A percentile compares a stretch with the other conserved stretches of the same genome.
Evolutionary conservation across 2,329 filamentous ascomycete species (phyloP).

Genomic region (Colletotrichum sp.): DNA sequence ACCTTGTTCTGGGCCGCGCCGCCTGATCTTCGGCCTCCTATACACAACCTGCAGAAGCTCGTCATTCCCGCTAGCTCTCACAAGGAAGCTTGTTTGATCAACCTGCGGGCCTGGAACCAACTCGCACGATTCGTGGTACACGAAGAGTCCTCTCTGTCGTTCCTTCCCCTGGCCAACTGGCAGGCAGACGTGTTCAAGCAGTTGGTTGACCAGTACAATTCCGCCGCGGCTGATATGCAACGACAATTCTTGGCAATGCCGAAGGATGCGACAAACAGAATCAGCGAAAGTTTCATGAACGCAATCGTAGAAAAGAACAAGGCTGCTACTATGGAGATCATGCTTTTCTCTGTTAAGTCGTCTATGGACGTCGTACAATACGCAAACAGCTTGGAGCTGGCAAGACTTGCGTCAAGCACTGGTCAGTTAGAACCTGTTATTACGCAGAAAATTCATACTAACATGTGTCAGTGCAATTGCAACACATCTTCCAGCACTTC

Average conservation of each 20-base stretch:
- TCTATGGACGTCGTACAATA: slow-evolving; percentile 57
- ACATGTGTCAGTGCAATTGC: slow-evolving; percentile 45
- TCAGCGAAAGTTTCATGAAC: slow-evolving; percentile 51
- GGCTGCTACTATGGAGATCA: slow-evolving; percentile 56
- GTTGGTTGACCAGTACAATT: slow-evolving; percentile 62
- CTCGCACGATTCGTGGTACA: slow-evolving; percentile 61
- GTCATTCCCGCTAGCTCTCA: slow-evolving; percentile 66
- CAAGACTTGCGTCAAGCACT: slow-evolving; percentile 54
- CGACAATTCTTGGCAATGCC: slow-evolving; percentile 58
- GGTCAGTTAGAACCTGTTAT: slow-evolving; percentile 29
- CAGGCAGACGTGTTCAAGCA: slow-evolving; percentile 63
- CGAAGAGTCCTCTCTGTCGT: slow-evolving; percentile 48
- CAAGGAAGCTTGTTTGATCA: slow-evolving; percentile 70
- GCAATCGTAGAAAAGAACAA: slow-evolving; percentile 58
- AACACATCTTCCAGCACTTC: slow-evolving; percentile 56
- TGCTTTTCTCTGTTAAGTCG: slow-evolving; percentile 52
- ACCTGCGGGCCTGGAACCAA: slow-evolving; percentile 67
- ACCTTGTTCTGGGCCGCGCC: slow-evolving; percentile 71
- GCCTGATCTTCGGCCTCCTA: slow-evolving; percentile 54
- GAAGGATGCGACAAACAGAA: slow-evolving; percentile 45
- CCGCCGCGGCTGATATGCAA: slow-evolving; percentile 60
- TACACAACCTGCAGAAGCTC: slow-evolving; percentile 62
- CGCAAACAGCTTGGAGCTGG: slow-evolving; percentile 49
- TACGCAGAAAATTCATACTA: slow-evolving; percentile 16
- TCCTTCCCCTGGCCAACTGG: slow-evolving; percentile 53